A percentile compares a stretch with the other conserved stretches of the same genome.
phyloP scores from a whole-genome alignment of 192 early-diverging fungal genomes.

The Backusella luteola region DNA sequence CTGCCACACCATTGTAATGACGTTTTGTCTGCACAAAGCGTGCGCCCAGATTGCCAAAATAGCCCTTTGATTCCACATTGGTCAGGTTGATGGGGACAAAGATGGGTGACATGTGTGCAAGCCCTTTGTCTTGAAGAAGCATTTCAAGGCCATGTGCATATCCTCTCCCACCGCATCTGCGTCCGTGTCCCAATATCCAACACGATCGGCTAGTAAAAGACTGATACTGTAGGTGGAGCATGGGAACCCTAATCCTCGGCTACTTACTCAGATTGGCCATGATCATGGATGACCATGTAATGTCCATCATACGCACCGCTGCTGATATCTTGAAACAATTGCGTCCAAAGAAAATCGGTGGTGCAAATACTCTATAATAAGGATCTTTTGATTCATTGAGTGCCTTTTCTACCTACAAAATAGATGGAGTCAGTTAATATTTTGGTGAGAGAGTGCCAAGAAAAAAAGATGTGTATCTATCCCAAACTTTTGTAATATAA shows the following conservation, averaged over 20 bases:
- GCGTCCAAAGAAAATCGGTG: conserved; percentile 50
- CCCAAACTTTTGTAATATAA: conserved; percentile 47
- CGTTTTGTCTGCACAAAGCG: conserved; percentile 67
- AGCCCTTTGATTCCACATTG: conserved; percentile 51
- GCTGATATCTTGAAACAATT: conserved; percentile 70
- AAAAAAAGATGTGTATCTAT: not conserved
- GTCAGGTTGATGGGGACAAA: conserved; percentile 67
- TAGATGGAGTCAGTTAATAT: not conserved
- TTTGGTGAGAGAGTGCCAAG: not conserved
- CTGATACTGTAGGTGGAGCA: conserved; percentile 75
- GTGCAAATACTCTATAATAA: conserved; percentile 34
- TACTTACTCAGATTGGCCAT: conserved; percentile 70
- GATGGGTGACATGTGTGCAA: conserved; percentile 60
- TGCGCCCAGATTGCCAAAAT: conserved; percentile 48
- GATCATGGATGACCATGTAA: conserved; percentile 70
- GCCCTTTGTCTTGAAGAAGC: conserved; percentile 69
- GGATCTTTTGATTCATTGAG: conserved; percentile 41
- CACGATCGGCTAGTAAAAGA: conserved; percentile 65
- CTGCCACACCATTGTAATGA: conserved; percentile 69
- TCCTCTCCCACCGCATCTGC: conserved; percentile 74
- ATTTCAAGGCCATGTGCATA: conserved; percentile 79
- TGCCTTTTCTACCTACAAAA: conserved; percentile 25
- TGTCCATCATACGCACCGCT: conserved; percentile 68
- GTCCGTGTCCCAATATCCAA: conserved; percentile 74
- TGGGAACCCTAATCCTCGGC: conserved; percentile 57